Base-by-base conservation (phyloP, 805 yeast genomes). In the Yueomyces sp. region DNA sequence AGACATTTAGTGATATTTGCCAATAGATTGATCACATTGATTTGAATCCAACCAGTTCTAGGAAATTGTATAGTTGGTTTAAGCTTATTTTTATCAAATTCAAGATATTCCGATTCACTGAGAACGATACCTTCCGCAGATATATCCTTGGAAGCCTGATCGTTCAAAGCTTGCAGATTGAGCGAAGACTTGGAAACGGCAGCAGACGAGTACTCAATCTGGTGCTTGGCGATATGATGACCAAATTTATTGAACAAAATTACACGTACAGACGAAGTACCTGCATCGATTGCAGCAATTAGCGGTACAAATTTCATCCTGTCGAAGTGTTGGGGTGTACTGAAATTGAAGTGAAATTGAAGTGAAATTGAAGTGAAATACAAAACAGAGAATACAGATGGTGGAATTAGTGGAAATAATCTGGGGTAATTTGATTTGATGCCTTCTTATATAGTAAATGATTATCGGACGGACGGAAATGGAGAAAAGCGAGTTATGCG, bases 31-130 rank as follows among this genome's bases (percentile, higher is more conserved):
- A 74, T 74, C 8, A 96, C 96, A 68, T 83, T 82, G 64, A 92
- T 87, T 66, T 88, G 96, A 36, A 86, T 92, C 96, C 96, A 87
- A 32, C 94, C 92, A 2, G 90, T 87, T 49, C 76, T 73, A 2
- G 92, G 90, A 60, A 79, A 82, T 47, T 77, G 64, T 43, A 82
- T 65, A n/a, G 92, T 82, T 42, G 88, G 87, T 2, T 39, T 41
- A 36, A 43, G 36, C 34, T 69, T 62, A 5, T 70, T 67, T 50
- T 74, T 76, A 61, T 81, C 88, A 50, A 81, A 76, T 52, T 76
- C 82, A 43, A 81, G 63, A 48, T 72, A 68, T 47, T 73, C 77
- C 47, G 64, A 70, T 45, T 76, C 76, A 43, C 76, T 72, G 54
- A 81, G 76, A 27, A 84, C 79, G 46, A 81, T 68, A 67, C 90